Conservation (phyloP, 1,139 yeast species). For the Geotrichum restrictum region DNA sequence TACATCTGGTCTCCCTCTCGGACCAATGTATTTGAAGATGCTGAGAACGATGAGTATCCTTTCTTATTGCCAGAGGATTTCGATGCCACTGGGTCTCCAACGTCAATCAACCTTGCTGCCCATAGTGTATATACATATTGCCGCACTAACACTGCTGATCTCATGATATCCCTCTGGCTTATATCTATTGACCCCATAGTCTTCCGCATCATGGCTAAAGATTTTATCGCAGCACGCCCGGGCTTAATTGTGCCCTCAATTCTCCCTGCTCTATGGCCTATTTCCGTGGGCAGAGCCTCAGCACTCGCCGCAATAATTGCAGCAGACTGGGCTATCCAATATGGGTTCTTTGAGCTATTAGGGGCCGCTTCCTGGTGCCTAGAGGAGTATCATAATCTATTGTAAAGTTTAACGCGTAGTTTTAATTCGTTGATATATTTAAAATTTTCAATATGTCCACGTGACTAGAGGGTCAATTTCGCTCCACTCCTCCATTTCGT, state of each 20-base stretch:
- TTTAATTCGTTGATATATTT: too few relatives aligned
- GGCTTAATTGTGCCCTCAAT: neutral
- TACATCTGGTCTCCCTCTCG: neutral
- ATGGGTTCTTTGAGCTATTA: neutral
- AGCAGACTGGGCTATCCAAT: slow-evolving; percentile 3
- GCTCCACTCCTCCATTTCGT: neutral
- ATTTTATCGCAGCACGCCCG: neutral
- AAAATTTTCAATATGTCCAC: slow-evolving; percentile 4
- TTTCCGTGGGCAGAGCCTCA: neutral
- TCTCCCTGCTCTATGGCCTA: neutral
- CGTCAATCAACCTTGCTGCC: slow-evolving; percentile 1
- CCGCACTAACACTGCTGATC: neutral
- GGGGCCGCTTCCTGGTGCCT: neutral
- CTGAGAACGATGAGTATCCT: neutral
- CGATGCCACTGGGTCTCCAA: neutral
- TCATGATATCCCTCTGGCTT: neutral
- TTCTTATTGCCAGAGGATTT: too few relatives aligned
- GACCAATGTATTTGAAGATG: neutral
- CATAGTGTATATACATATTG: neutral
- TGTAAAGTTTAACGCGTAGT: too few relatives aligned
- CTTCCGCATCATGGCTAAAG: neutral
- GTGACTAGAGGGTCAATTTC: slow-evolving; percentile 11
- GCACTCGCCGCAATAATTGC: neutral
- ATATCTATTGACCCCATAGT: neutral
- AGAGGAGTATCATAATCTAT: too few relatives aligned